Base-by-base conservation (phyloP, 768 basidiomycete genomes). In the Lentinus tigrinus region DNA sequence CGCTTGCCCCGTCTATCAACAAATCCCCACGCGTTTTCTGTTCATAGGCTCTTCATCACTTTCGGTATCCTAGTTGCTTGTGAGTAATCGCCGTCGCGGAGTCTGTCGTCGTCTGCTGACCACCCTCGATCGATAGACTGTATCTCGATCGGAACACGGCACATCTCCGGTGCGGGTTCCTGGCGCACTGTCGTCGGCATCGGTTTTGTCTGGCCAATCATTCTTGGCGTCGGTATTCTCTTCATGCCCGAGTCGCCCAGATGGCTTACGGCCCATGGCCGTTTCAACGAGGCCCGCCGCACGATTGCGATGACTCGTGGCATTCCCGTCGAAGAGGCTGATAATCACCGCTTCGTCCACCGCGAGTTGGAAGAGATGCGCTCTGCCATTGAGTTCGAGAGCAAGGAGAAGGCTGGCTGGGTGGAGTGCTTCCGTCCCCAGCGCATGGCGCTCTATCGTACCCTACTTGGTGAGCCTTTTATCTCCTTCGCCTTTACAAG, bases 211-310 rank as follows among this genome's bases (percentile, higher is more conserved):
- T 90, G 85, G 83, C 82, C 86, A 3, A 64, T 77, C 55, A 76
- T 89, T 42, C 80, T 90, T 21, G 76, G 75, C n/a, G 57, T 82
- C 40, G 86, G 87, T 27, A 89, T 90, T 63, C 62, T 85, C 5
- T 84, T 85, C 64, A 85, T 88, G 83, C 88, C 87, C 19, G 87
- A 88, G 71, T 80, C 80, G 38, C 70, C 86, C 81, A 80, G 81
- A 52, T 85, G 86, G 86, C 79, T 87, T 21, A 79, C 81, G n/a
- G 69, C 73, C 0, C 75, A 75, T 26, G 79, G 76, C 10, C 74
- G 76, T 21, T 55, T 70, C 23, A 79, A 83, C 17, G 79, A 84
- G 24, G 85, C 84, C 1, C 76, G 74, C 17, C 61, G 62, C 10
- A 77, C 83, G 17, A 68, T 87, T 49, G 78, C 80, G 5, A 75